phyloP scores from a whole-genome alignment of 352 stramenopile genomes.

The Phytophthora sp. region DNA sequence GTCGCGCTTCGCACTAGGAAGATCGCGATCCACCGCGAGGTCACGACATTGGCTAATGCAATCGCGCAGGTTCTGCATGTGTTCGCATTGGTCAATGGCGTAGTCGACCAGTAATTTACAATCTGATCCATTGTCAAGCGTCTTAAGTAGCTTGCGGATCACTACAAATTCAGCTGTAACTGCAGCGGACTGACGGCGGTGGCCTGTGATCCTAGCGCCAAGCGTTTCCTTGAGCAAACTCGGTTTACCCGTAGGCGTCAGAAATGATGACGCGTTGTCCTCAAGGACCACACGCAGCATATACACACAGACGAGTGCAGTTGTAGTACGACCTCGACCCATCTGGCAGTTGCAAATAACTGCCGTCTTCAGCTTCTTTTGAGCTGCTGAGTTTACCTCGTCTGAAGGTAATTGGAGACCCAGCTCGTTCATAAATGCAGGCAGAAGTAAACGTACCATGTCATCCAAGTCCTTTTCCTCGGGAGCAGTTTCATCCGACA shows the following conservation, averaged over 20 bases:
- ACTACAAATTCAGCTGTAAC: constrained; percentile 71
- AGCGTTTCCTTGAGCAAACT: constrained; percentile 40
- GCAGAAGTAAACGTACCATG: constrained; percentile 76
- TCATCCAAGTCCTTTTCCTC: constrained; percentile 92
- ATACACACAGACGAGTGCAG: constrained; percentile 87
- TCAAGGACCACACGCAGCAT: constrained; percentile 84
- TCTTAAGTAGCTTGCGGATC: constrained; percentile 74
- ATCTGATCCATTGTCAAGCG: constrained; percentile 71
- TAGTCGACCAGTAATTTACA: constrained; percentile 76
- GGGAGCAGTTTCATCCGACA: constrained; percentile 90
- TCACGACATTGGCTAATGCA: constrained; percentile 85
- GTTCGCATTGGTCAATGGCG: constrained; percentile 79
- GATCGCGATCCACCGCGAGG: constrained; percentile 72
- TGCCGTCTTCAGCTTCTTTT: constrained; percentile 55
- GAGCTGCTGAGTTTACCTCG: not conserved
- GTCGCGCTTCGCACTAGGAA: constrained; percentile 72
- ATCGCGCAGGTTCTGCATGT: constrained; percentile 87
- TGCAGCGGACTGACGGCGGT: constrained; percentile 61
- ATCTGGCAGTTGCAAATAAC: constrained; percentile 93
- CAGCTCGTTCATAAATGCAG: constrained; percentile 71
- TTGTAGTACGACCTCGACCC: constrained; percentile 87
- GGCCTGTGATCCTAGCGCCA: constrained; percentile 9
- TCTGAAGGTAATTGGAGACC: constrained; percentile 35
- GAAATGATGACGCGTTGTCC: constrained; percentile 32
- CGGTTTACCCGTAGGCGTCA: constrained; percentile 8